Evolutionary conservation across 331 rosid genomes (phyloP).

Genomic region (Quercus lobata): DNA sequence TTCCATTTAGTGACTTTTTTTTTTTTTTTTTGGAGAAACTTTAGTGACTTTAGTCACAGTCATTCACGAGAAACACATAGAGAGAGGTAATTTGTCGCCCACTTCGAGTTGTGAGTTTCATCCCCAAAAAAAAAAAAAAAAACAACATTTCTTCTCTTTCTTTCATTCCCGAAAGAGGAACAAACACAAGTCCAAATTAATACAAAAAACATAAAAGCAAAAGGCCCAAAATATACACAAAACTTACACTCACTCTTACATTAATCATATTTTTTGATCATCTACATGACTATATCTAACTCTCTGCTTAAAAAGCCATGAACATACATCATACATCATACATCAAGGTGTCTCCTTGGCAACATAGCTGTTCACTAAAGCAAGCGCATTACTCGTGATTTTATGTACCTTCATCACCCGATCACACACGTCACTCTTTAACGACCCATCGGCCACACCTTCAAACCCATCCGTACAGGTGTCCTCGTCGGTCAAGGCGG

Average conservation of each 20-base stretch:
- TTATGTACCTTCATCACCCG: slow-evolving; percentile 56
- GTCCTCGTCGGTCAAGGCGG: slow-evolving; percentile 89
- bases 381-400: slow-evolving; percentile 90
- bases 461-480: slow-evolving; percentile 93
- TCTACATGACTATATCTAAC: too few relatives aligned
- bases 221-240: slow-evolving; percentile 25
- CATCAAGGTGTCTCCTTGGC: slow-evolving; percentile 34
- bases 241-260: background rate
- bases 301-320: too few relatives aligned
- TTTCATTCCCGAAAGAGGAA: background rate
- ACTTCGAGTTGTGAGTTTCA: background rate
- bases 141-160: background rate
- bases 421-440: slow-evolving; percentile 51
- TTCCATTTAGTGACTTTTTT: too few relatives aligned
- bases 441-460: slow-evolving; percentile 50
- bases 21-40: too few relatives aligned
- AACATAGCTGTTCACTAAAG: slow-evolving; percentile 70
- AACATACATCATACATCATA: too few relatives aligned
- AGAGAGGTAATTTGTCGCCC: background rate
- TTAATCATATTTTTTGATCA: too few relatives aligned
- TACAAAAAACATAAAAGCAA: background rate
- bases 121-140: background rate
- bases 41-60: too few relatives aligned
- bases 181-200: background rate
- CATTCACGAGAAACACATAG: too few relatives aligned